Conservation (phyloP, 148 eudicot species). For the Vaccinium vitisidaea region DNA sequence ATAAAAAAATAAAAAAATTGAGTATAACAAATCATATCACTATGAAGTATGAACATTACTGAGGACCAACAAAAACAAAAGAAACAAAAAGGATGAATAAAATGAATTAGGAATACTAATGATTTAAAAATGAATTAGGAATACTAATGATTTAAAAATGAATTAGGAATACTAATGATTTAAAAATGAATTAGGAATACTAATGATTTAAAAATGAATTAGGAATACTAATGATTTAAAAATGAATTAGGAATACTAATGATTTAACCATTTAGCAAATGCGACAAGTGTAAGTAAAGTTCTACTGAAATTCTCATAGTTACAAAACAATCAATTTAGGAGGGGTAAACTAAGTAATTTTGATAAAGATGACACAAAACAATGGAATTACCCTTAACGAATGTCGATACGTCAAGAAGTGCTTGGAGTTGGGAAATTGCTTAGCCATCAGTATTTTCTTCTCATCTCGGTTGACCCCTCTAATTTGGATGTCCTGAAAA, state of each 20-base stretch:
- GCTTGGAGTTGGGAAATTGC: conserved; percentile 67
- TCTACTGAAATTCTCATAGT: neutral
- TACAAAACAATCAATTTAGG: neutral
- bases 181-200: neutral
- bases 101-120: neutral
- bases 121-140: neutral
- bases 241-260: neutral
- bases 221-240: neutral
- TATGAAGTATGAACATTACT: neutral
- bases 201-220: neutral
- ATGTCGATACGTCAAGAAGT: conserved; percentile 82
- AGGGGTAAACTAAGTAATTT: neutral
- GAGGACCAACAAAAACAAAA: neutral
- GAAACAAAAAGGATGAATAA: neutral
- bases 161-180: too few relatives aligned
- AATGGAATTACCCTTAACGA: conserved; percentile 72
- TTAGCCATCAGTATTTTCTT: conserved; percentile 76
- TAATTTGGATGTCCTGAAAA: conserved; percentile 83
- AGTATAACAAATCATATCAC: neutral
- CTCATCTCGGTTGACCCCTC: conserved; percentile 87
- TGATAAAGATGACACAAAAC: neutral
- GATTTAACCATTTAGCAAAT: neutral
- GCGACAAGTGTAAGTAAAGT: neutral
- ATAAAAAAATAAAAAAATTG: neutral
- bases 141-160: neutral